These are phyloP conservation scores for Xylaria sp. DNA, from an alignment of 2,329 filamentous ascomycete species.

Conservation along the genomic window DNA sequence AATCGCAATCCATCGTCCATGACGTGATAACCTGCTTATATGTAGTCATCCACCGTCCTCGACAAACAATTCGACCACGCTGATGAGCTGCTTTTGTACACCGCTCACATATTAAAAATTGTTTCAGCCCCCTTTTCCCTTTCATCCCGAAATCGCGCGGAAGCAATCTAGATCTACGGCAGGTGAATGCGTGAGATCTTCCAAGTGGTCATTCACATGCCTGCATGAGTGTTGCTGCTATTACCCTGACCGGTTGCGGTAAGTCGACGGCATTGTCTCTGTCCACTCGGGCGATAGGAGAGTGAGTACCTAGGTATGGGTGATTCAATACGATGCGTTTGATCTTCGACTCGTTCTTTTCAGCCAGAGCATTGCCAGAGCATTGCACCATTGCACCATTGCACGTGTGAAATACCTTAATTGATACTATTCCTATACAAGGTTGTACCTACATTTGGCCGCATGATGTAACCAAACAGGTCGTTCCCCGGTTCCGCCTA, in stretches of 20 bases:
- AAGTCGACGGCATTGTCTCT: neutral
- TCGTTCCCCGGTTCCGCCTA: conserved; percentile 1
- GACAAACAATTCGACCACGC: conserved; percentile 25
- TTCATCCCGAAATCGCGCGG: conserved; percentile 16
- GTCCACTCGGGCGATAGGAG: neutral
- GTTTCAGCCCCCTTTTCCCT: conserved; percentile 19
- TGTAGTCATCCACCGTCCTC: conserved; percentile 30
- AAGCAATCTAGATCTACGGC: conserved; percentile 20
- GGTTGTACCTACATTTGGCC: conserved; percentile 16
- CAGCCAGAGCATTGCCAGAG: neutral
- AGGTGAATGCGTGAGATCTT: neutral
- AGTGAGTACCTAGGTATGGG: neutral
- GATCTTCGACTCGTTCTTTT: neutral
- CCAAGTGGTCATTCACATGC: neutral
- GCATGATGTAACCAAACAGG: conserved; percentile 33
- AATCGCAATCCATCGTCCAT: conserved; percentile 27
- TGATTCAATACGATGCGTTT: neutral
- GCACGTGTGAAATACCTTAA: neutral
- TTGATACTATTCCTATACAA: neutral
- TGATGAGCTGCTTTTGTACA: conserved; percentile 13
- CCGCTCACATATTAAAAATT: conserved; percentile 23
- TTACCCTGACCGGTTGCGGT: neutral
- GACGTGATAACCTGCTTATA: conserved; percentile 35
- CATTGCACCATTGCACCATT: neutral
- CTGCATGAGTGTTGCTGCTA: neutral